A percentile compares a stretch with the other conserved stretches of the same genome.
These are phyloP conservation scores for Aureobasidium melanogenum DNA, from an alignment of 2,329 filamentous ascomycete genomes.

Conservation along the genomic window DNA sequence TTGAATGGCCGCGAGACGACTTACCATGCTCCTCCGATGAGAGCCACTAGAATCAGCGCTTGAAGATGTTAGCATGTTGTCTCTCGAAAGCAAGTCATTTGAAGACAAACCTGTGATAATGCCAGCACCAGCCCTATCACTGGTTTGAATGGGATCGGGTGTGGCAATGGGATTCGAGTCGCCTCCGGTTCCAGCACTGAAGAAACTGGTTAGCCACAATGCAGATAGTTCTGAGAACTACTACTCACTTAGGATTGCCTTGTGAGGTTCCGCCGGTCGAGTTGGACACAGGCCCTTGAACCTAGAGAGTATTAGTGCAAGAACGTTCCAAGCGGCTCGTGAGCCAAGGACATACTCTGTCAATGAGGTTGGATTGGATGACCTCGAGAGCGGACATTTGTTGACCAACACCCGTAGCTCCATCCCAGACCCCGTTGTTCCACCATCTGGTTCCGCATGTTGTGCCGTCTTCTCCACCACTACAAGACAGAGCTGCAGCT, in stretches of 20 bases:
- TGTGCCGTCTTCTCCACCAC: conserved; percentile 36
- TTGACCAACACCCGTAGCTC: conserved; percentile 44
- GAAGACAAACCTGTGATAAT: conserved; percentile 42
- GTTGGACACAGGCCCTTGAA: conserved; percentile 37
- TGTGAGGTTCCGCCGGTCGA: conserved; percentile 43
- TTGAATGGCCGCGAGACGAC: background rate
- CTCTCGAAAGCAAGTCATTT: background rate
- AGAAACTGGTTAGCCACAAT: conserved; percentile 14
- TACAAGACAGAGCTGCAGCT: conserved; percentile 47
- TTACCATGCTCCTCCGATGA: conserved; percentile 43
- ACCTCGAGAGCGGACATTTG: conserved; percentile 50
- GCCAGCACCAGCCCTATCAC: conserved; percentile 61
- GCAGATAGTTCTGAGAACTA: conserved; percentile 27
- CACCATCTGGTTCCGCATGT: conserved; percentile 41
- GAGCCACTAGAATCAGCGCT: conserved; percentile 43
- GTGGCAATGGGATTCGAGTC: conserved; percentile 22
- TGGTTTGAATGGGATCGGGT: conserved; percentile 41
- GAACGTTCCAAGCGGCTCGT: background rate
- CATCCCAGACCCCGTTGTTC: conserved; percentile 35
- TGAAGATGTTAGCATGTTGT: background rate
- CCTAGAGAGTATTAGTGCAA: conserved; percentile 6
- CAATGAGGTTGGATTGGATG: conserved; percentile 34
- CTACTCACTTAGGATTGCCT: conserved; percentile 32
- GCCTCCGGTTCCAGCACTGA: conserved; percentile 28
- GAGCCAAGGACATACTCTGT: conserved; percentile 1